Evolutionary conservation across 305 asterid genomes (phyloP).

Genomic region (Fraxinus greggii): DNA sequence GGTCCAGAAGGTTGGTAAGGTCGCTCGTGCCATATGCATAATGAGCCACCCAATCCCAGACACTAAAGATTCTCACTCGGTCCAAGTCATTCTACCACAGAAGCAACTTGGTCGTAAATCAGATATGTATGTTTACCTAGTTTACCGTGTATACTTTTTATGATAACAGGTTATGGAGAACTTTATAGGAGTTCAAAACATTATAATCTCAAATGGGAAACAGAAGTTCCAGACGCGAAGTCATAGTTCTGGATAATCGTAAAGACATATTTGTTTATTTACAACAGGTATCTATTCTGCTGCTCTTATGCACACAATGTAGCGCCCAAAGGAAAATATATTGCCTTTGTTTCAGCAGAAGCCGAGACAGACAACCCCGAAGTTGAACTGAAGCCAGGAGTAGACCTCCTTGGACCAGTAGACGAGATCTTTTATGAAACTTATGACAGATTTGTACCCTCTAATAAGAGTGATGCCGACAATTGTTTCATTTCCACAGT

Average conservation of each 20-base stretch:
- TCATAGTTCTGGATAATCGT: neutral
- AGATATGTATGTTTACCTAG: conserved; percentile 64
- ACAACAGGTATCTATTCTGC: conserved; percentile 84
- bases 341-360: conserved; percentile 81
- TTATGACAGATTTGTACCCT: conserved; percentile 68
- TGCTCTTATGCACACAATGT: conserved; percentile 91
- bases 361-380: conserved; percentile 88
- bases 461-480: conserved; percentile 50
- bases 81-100: conserved; percentile 94
- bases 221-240: neutral
- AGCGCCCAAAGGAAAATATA: conserved; percentile 82
- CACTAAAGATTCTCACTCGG: conserved; percentile 89
- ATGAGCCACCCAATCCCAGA: conserved; percentile 98
- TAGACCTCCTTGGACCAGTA: conserved; percentile 78
- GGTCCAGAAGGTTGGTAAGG: conserved; percentile 85
- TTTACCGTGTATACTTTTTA: neutral
- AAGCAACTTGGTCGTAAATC: conserved; percentile 96
- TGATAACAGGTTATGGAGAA: neutral
- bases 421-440: conserved; percentile 91
- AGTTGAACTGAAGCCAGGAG: conserved; percentile 87
- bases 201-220: neutral
- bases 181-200: neutral
- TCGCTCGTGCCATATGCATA: conserved; percentile 86
- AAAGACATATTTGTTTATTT: neutral
- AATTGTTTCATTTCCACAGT: conserved; percentile 71